Base-by-base conservation (phyloP, 2,329 filamentous ascomycete genomes). In the Fusarium annulatum region DNA sequence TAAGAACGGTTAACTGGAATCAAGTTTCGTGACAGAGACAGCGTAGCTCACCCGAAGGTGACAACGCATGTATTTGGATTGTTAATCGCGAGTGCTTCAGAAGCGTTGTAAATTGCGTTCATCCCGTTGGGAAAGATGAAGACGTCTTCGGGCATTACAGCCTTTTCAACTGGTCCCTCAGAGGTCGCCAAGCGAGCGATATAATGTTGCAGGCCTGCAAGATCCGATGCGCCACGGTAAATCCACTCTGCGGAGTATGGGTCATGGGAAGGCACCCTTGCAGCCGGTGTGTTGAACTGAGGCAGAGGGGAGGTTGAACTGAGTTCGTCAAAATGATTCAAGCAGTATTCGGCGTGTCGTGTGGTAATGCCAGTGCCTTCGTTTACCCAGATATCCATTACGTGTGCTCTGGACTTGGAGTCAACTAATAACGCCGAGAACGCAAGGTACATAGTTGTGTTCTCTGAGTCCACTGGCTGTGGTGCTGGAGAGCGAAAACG, bases 391-490 rank as follows among this genome's bases (percentile, higher is more conserved):
- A 42, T 10, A 11, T 11, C 5, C 38, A 14, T 33, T 16, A 28
- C 21, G 2, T 23, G 0, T n/a, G 6, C 6, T 11, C 9, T 33
- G 7, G 10, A 9, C 9, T 6, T 7, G 11, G 2, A 5, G 12
- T 38, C 21, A 19, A 56, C 16, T 2, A 56, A 18, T 2, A 56
- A n/a, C 12, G 14, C 38, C 6, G 52, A 56, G 23, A 42, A 56
- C 30, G 5, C 9, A 30, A 42, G 52, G 15, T 56, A 41, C n/a
- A 2, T 21, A n/a, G 21, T 10, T n/a, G 4, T 15, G 15, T 34
- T 14, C 12, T 12, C 30, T 33, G 39, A n/a, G 21, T 14, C 16
- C 12, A 5, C 14, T 42, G 39, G 39, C 12, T 8, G 5, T 9
- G 23, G 14, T 6, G 10, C 23, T 30, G 26, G 19, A 4, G 38